Conservation (phyloP, 1,284 basidiomycete genomes). For the Vanrija sp. region DNA sequence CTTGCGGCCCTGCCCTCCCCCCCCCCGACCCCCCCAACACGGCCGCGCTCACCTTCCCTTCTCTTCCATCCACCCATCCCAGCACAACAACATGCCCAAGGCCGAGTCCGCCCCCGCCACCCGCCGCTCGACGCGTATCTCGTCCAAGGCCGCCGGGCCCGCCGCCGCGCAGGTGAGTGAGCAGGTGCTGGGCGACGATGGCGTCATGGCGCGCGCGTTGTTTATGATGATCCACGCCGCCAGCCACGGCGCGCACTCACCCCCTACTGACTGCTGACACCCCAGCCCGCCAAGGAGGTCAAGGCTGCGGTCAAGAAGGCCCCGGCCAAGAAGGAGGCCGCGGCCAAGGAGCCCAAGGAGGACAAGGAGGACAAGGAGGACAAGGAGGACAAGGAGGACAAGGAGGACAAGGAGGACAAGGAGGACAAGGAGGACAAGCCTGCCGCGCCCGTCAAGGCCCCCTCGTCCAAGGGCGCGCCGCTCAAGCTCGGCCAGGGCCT, state of each 20-base stretch:
- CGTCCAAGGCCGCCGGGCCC: slow-evolving; percentile 30
- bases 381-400: slow-evolving; percentile 4
- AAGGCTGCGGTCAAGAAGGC: slow-evolving; percentile 3
- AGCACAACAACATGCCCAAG: slow-evolving; percentile 22
- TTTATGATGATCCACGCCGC: no score
- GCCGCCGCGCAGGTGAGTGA: slow-evolving; percentile 12
- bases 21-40: no score
- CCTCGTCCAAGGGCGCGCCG: slow-evolving; percentile 22
- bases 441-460: slow-evolving; percentile 25
- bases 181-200: neutral
- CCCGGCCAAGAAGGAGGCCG: slow-evolving; percentile 3
- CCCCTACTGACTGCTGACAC: no score
- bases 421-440: slow-evolving; percentile 5
- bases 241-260: no score
- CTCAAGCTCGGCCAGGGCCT: slow-evolving; percentile 73
- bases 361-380: slow-evolving; percentile 4
- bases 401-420: slow-evolving; percentile 14
- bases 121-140: slow-evolving; percentile 18
- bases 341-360: slow-evolving; percentile 6
- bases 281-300: slow-evolving; percentile 1
- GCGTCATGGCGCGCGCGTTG: neutral
- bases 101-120: slow-evolving; percentile 13
- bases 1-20: no score
- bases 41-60: no score
- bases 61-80: no score